Conservation (phyloP, 2,329 filamentous ascomycete species). For the Diplodia corticola region DNA sequence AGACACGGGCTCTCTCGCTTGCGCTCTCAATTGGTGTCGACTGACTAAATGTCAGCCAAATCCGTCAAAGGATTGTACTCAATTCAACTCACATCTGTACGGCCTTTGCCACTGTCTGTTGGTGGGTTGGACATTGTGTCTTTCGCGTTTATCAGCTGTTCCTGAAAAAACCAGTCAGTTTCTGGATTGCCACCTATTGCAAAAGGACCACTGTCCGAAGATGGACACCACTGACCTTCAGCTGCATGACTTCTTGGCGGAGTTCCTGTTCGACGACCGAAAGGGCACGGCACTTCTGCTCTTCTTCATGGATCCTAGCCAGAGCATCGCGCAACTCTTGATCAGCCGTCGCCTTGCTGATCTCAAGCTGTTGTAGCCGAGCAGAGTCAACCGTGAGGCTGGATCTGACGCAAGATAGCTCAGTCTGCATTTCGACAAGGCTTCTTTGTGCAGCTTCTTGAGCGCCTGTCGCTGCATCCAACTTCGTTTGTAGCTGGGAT, state of each 20-base stretch:
- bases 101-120: not conserved
- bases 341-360: not conserved
- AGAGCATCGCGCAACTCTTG: not conserved
- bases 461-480: not conserved
- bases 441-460: not conserved
- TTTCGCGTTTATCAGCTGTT: not conserved
- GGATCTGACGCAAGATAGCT: not conserved
- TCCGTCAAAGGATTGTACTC: not conserved
- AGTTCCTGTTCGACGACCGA: not conserved
- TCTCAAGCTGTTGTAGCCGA: not conserved
- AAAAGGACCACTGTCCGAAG: not conserved
- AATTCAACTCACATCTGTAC: not conserved
- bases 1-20: not conserved
- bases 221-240: not conserved
- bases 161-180: not conserved
- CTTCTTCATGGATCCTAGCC: not conserved
- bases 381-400: conserved; percentile 3
- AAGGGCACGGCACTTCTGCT: not conserved
- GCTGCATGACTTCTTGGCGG: not conserved
- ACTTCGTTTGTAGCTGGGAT: not conserved
- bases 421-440: not conserved
- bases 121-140: not conserved
- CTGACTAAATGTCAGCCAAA: not conserved
- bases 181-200: not conserved
- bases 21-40: not conserved